These are phyloP conservation scores for Beauveria medogensis DNA, from an alignment of 2,329 filamentous ascomycete genomes.

Conservation along the genomic window DNA sequence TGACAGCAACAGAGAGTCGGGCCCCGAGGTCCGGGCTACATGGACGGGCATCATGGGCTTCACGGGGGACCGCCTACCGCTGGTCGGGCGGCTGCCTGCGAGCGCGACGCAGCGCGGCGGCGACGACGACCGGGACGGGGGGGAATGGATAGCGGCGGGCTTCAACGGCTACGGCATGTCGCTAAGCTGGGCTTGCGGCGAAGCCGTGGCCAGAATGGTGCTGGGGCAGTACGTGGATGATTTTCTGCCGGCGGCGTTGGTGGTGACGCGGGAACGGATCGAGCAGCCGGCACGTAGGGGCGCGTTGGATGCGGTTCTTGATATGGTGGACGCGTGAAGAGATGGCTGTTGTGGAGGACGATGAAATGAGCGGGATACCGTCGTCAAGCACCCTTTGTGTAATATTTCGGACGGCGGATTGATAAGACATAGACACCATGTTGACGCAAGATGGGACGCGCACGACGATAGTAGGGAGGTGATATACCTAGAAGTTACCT, in stretches of 20 bases:
- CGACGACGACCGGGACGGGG: constrained; percentile 19
- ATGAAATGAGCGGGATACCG: not conserved
- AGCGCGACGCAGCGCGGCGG: constrained; percentile 14
- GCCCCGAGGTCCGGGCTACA: constrained; percentile 23
- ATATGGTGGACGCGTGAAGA: not conserved
- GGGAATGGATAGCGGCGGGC: constrained; percentile 37
- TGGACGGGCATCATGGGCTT: constrained; percentile 41
- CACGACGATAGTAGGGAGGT: not conserved
- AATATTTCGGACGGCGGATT: too few species aligned
- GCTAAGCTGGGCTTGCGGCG: constrained; percentile 36
- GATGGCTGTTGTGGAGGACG: not conserved
- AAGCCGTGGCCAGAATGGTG: constrained; percentile 20
- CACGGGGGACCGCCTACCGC: constrained; percentile 37
- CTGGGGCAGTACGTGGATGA: constrained; percentile 10
- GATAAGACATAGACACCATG: too few species aligned
- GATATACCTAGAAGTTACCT: not conserved
- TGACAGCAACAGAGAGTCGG: not conserved
- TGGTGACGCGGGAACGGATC: constrained; percentile 4
- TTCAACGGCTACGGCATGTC: constrained; percentile 40
- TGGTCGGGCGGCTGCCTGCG: constrained; percentile 36
- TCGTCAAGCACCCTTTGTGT: not conserved
- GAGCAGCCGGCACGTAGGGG: not conserved
- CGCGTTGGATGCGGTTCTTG: not conserved
- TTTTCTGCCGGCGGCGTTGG: constrained; percentile 6
- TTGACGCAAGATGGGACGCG: not conserved